A percentile compares a stretch with the other conserved stretches of the same genome.
Conservation (phyloP, 768 basidiomycete species). For the Leccinum longicurvipes region DNA sequence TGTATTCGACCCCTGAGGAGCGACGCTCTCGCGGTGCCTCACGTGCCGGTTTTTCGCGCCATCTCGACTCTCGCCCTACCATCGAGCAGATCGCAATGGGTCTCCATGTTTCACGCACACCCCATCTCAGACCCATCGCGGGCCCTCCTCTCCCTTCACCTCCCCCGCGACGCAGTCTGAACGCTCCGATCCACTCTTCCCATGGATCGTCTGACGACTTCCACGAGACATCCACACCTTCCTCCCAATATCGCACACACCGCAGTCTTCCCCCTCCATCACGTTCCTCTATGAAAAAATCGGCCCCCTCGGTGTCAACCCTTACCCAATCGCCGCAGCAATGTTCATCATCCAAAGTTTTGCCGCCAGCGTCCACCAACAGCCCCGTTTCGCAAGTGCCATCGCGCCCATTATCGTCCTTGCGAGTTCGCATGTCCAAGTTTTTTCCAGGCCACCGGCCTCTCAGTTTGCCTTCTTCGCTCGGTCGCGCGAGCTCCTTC, state of each 20-base stretch:
- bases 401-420: constrained; percentile 32
- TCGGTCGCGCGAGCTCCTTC: constrained; percentile 28
- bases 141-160: constrained; percentile 19
- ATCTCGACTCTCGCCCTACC: constrained; percentile 51
- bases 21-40: constrained; percentile 29
- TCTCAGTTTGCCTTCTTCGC: constrained; percentile 35
- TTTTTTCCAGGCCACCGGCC: constrained; percentile 45
- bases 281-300: constrained; percentile 66
- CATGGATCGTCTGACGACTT: constrained; percentile 20
- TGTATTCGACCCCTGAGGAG: constrained; percentile 44
- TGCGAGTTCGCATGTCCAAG: constrained; percentile 52
- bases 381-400: constrained; percentile 23
- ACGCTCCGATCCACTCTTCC: constrained; percentile 27
- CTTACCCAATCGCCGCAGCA: constrained; percentile 20
- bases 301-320: constrained; percentile 27
- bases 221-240: constrained; percentile 20
- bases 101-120: constrained; percentile 71
- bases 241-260: constrained; percentile 18
- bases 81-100: constrained; percentile 82
- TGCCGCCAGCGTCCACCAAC: constrained; percentile 34
- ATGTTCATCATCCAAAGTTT: constrained; percentile 8
- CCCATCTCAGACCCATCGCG: constrained; percentile 52
- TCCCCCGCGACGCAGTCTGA: constrained; percentile 17
- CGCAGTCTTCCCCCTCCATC: constrained; percentile 49
- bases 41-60: constrained; percentile 37